phyloP scores from a whole-genome alignment of 331 rosid species.

The Rosa hybrid region DNA sequence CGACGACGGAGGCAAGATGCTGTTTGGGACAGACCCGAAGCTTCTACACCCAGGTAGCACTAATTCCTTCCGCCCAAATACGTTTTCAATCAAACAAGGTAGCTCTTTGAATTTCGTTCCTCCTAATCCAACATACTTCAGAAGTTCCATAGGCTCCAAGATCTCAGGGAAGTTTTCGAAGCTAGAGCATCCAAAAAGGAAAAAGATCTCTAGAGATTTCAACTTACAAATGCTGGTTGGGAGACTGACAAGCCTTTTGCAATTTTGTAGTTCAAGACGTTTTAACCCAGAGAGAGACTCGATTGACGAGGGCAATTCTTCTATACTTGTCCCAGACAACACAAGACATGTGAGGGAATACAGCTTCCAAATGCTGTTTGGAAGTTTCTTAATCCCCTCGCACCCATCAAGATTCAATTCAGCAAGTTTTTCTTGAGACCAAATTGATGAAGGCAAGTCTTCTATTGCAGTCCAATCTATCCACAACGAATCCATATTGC shows the following conservation, averaged over 20 bases:
- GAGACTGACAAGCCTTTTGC: not conserved
- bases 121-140: not conserved
- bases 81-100: not conserved
- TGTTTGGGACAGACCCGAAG: not conserved
- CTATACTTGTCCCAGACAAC: too few species aligned
- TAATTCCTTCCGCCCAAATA: not conserved
- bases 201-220: not conserved
- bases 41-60: not conserved
- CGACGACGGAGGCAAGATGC: too few species aligned
- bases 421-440: not conserved
- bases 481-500: not conserved
- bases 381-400: not conserved
- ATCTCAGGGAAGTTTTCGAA: not conserved
- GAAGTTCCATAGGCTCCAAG: not conserved
- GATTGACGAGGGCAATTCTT: not conserved
- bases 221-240: not conserved
- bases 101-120: not conserved
- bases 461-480: not conserved
- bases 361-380: too few species aligned
- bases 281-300: not conserved
- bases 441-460: not conserved
- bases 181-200: not conserved
- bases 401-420: not conserved
- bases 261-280: rapidly evolving
- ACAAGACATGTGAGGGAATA: too few species aligned